Base-by-base conservation (phyloP, 1,139 yeast species). In the Hyphopichia khmerensis region DNA sequence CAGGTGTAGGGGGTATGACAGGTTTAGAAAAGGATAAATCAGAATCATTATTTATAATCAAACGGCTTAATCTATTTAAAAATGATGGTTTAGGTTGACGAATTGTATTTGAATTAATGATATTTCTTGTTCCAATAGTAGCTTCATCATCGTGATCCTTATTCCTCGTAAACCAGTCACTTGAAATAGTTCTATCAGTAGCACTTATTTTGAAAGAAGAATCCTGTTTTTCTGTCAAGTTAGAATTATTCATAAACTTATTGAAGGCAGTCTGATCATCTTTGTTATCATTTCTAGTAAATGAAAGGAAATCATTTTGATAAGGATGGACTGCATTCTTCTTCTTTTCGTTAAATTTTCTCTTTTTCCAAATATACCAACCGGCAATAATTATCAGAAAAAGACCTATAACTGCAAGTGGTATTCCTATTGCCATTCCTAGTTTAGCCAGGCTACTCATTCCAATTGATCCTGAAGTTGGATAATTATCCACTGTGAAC, bases 371-470 rank as follows among this genome's bases (percentile, higher is more conserved):
- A 17, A 58, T 52, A 33, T 55, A 53, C 46, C 61, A 62, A 9
- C 53, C 53, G 4, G 62, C 55, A 4, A 62, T 50, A 3, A 56
- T 55, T 3, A 64, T 40, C 1, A 62, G 47, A 21, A 69, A 55
- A 3, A 69, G 19, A 0, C 56, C 52, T 13, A 70, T 52, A 5
- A 68, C 51, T 0, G 73, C 72, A 6, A 69, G 50, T 2, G 78
- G 78, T n/a, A 73, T 61, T 0, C 77, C 77, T 6, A 73, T 56
- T 3, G 76, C 75, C 41, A 72, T 53, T 0, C 77, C 77, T 17
- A 71, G 51, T 10, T 62, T 60, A 6, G 54, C 35, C 4, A 61
- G 53, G 19, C 40, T 23, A 15, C 39, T 38, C 18, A 33, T 18
- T 3, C 34, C 36, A 21, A 4, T 33, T 11, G 29, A 26, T 8